Base-by-base conservation (phyloP, 1,284 basidiomycete genomes). In the Singerocomus inundabilis region DNA sequence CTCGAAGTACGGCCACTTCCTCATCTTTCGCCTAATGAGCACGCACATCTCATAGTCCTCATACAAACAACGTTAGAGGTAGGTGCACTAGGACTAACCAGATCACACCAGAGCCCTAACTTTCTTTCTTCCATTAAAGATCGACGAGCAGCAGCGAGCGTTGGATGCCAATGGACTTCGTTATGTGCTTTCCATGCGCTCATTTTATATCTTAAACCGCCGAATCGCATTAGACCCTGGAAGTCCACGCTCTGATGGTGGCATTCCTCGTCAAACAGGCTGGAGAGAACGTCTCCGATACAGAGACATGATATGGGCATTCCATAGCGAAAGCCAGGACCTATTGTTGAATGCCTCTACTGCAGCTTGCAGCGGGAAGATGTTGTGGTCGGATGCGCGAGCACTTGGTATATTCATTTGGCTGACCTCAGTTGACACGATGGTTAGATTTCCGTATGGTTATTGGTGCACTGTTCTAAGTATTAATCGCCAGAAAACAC, bases 301-400 rank as follows among this genome's bases (percentile, higher is more conserved):
- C 67, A 83, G 93, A 33, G 95, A 98, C 66, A 91, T 95, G 72
- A 78, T 96, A 9, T 98, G 94, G 93, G 95, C 94, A 0, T 93
- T 88, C 60, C 90, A 96, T 62, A 97, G 93, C 64, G 89, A 96
- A 66, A 91, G 84, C 59, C 93, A 98, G 62, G 91, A 90, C 21
- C 69, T 96, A 33, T 70, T 98, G 12, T 67, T 98, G 31, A 75
- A 78, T 24, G 83, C 85, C 3, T 87, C 91, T 1, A 78, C 79
- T 4, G 69, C 80, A 9, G 84, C 90, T 6, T 93, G 89, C 57
- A 78, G 77, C 21, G 85, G 84, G 2, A 95, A 91, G 70, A 88
- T 98, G 81, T 70, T 80, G 37, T 98, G 95, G 95, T 70, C 77
- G 9, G 90, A 94, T 63, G 94, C 95, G 1, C 82, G 86, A 57